Conservation (phyloP, 2,329 filamentous ascomycete genomes). For the Helotiales sp. region DNA sequence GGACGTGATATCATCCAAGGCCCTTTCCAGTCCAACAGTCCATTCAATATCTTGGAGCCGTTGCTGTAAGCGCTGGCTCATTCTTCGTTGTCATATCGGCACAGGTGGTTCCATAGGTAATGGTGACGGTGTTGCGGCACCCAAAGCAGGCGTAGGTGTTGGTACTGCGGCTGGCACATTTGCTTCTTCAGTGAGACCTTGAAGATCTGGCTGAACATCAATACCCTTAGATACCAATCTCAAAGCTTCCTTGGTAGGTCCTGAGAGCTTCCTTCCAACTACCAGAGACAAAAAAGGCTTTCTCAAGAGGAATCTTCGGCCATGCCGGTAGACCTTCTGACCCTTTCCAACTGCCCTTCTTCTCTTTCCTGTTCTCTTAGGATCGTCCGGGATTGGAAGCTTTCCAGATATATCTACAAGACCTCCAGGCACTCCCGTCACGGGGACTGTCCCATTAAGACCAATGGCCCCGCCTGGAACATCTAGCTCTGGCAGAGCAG, state of each 20-base stretch:
- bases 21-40: slow-evolving; percentile 13
- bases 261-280: slow-evolving; percentile 29
- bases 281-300: slow-evolving; percentile 25
- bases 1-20: slow-evolving; percentile 15
- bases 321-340: slow-evolving; percentile 11
- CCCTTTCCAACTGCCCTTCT: slow-evolving; percentile 1
- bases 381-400: background rate
- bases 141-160: background rate
- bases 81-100: slow-evolving; percentile 20
- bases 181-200: background rate
- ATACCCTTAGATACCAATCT: slow-evolving; percentile 19
- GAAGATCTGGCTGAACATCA: slow-evolving; percentile 6
- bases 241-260: slow-evolving; percentile 21
- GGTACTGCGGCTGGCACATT: slow-evolving; percentile 1
- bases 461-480: too few species aligned
- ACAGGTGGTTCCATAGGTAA: too few species aligned
- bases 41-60: slow-evolving; percentile 16
- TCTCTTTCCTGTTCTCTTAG: background rate
- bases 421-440: background rate
- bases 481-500: background rate
- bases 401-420: slow-evolving; percentile 9
- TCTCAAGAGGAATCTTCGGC: slow-evolving; percentile 18
- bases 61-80: slow-evolving; percentile 15
- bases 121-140: too few species aligned
- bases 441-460: background rate